phyloP scores from a whole-genome alignment of 768 basidiomycete genomes.

The Stropharia rugosoannulata region DNA sequence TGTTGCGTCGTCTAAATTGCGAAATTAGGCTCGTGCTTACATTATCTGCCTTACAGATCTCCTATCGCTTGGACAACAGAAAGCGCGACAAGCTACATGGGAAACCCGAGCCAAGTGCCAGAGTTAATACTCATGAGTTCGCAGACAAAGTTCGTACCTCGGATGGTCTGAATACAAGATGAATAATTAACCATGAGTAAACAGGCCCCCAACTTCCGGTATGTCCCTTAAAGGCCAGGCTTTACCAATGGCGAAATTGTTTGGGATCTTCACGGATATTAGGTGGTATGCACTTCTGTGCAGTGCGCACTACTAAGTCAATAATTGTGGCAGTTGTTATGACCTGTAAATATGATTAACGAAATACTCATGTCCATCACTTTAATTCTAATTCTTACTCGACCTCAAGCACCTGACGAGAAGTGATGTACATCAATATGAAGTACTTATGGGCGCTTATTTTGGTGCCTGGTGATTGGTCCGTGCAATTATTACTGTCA shows the following conservation, averaged over 20 bases:
- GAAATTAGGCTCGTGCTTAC: background rate
- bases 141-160: conserved; percentile 57
- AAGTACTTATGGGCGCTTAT: background rate
- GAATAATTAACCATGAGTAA: background rate
- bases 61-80: conserved; percentile 63
- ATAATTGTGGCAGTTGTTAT: no score
- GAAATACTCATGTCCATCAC: no score
- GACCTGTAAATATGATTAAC: no score
- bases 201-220: conserved; percentile 64
- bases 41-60: conserved; percentile 38
- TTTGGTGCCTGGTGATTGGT: background rate
- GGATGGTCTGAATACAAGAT: background rate
- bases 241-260: background rate
- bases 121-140: conserved; percentile 60
- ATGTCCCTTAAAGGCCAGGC: conserved; percentile 32
- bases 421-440: background rate
- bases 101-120: conserved; percentile 40
- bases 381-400: background rate
- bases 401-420: background rate
- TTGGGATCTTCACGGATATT: no score
- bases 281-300: no score
- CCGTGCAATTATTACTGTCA: background rate
- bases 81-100: conserved; percentile 55
- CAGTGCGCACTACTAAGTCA: no score
- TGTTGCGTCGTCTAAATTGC: background rate